Percentiles rank a stretch among this genome's conserved stretches.
These are phyloP conservation scores for Pontederia paniculata DNA, from an alignment of 176 grass and related monocot genomes.

Conservation along the genomic window DNA sequence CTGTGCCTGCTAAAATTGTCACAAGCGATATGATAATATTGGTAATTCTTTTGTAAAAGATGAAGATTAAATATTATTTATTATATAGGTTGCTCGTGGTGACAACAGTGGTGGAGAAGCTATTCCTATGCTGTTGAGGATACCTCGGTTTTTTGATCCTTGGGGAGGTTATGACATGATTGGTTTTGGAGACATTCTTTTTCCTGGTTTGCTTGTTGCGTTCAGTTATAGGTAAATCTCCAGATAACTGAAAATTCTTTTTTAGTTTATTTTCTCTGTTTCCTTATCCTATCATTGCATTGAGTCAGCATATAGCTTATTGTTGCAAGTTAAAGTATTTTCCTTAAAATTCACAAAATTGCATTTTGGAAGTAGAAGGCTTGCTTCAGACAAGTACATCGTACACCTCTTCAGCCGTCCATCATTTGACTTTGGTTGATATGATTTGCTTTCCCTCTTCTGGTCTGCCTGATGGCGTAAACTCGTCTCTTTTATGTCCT, in stretches of 20 bases:
- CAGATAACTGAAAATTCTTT: slow-evolving; percentile 2
- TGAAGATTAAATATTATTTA: slow-evolving; percentile 9
- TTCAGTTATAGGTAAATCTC: slow-evolving; percentile 73
- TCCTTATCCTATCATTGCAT: neutral
- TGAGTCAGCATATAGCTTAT: neutral
- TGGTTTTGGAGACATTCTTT: slow-evolving; percentile 95
- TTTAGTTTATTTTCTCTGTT: slow-evolving; percentile 5
- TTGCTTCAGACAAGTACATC: too few species aligned
- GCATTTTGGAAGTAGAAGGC: too few species aligned
- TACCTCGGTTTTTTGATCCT: slow-evolving; percentile 96
- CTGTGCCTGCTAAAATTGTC: neutral
- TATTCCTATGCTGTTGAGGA: slow-evolving; percentile 88
- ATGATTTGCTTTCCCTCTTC: too few species aligned
- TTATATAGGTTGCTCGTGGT: slow-evolving; percentile 69
- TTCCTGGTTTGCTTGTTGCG: slow-evolving; percentile 89
- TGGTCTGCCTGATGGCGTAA: too few species aligned
- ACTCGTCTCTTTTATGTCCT: too few species aligned
- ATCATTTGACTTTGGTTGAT: too few species aligned
- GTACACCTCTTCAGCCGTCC: too few species aligned
- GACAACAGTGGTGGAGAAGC: slow-evolving; percentile 70
- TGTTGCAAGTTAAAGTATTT: too few species aligned
- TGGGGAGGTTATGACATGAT: slow-evolving; percentile 99
- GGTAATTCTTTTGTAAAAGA: slow-evolving; percentile 6
- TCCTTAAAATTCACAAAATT: too few species aligned
- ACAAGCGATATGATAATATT: neutral